Evolutionary conservation across 768 basidiomycete species (phyloP).

Genomic region (Candolleomyces eurysporus): DNA sequence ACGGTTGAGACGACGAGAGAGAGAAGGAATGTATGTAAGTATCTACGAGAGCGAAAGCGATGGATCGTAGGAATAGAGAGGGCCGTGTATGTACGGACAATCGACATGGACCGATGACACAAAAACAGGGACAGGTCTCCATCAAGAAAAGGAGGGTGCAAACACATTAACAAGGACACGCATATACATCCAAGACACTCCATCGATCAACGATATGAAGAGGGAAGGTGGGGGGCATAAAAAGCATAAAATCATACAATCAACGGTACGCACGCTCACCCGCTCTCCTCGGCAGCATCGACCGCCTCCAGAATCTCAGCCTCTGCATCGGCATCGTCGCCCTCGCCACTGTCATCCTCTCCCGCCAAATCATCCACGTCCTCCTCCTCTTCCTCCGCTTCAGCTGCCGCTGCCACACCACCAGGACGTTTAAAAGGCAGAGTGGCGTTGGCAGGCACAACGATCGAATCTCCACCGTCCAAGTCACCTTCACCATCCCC

Average conservation of each 20-base stretch:
- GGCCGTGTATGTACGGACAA: too few relatives aligned
- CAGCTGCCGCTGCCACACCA: constrained; percentile 29
- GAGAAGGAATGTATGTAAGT: too few relatives aligned
- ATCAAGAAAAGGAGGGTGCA: too few relatives aligned
- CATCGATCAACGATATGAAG: too few relatives aligned
- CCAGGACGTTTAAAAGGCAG: constrained; percentile 16
- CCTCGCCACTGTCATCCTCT: constrained; percentile 18
- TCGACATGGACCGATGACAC: too few relatives aligned
- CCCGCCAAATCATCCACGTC: constrained; percentile 14
- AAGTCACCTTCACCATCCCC: constrained; percentile 20
- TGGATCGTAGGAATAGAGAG: too few relatives aligned
- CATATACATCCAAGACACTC: too few relatives aligned
- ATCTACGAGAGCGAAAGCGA: too few relatives aligned
- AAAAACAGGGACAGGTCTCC: too few relatives aligned
- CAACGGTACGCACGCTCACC: too few relatives aligned
- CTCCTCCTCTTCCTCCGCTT: constrained; percentile 16
- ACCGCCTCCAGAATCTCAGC: constrained; percentile 20
- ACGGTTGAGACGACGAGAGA: too few relatives aligned
- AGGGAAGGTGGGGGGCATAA: neutral
- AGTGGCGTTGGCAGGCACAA: neutral
- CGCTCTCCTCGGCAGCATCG: neutral
- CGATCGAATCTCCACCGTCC: constrained; percentile 7
- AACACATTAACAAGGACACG: too few relatives aligned
- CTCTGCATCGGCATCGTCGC: constrained; percentile 21
- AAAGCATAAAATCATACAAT: neutral